phyloP scores from a whole-genome alignment of 2,329 filamentous ascomycete genomes.

The Corniculantispora saksenae region DNA sequence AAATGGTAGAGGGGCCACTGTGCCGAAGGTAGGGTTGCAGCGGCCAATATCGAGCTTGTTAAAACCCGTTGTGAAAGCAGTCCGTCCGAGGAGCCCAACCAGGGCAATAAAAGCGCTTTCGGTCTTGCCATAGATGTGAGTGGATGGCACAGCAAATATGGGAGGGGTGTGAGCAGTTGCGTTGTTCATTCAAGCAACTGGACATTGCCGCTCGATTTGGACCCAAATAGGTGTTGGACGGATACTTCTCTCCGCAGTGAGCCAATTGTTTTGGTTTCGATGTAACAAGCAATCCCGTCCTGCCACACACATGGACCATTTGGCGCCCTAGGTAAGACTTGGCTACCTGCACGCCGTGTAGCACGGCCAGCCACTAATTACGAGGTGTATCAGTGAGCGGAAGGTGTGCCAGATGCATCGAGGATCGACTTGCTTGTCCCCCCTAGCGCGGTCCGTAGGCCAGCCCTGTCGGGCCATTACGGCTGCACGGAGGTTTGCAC shows the following conservation, averaged over 20 bases:
- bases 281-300: background rate
- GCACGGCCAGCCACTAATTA: background rate
- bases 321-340: background rate
- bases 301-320: background rate
- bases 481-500: background rate
- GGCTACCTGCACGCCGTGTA: too few species aligned
- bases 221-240: background rate
- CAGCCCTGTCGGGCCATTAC: conserved; percentile 12
- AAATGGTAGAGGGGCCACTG: background rate
- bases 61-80: background rate
- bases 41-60: background rate
- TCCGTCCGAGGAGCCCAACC: too few species aligned
- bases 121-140: too few species aligned
- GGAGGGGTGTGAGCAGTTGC: background rate
- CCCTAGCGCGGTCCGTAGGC: conserved; percentile 6
- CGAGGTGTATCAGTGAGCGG: background rate
- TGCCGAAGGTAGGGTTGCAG: background rate
- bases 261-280: background rate
- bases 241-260: background rate
- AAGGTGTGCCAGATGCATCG: conserved; percentile 11
- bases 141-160: background rate
- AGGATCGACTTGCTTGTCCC: conserved; percentile 3
- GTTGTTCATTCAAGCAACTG: background rate
- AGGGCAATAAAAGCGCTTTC: too few species aligned
- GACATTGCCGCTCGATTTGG: background rate